Evolutionary conservation across 768 basidiomycete genomes (phyloP).

Genomic region (Lactarius indigo): DNA sequence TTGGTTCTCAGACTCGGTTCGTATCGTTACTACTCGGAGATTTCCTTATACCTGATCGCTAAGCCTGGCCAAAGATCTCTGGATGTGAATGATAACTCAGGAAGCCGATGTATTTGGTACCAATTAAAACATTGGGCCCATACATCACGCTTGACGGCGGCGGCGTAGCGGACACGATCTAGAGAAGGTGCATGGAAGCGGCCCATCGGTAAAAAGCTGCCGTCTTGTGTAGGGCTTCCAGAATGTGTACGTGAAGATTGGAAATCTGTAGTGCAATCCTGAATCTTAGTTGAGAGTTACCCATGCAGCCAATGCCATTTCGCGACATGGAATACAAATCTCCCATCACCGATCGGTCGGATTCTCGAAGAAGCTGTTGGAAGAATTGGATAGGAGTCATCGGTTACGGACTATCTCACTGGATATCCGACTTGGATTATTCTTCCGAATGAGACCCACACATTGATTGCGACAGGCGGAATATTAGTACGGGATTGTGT

Average conservation of each 20-base stretch:
- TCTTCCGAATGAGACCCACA: background rate
- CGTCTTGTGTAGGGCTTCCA: background rate
- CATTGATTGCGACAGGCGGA: background rate
- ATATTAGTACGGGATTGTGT: slow-evolving; percentile 1
- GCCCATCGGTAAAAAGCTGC: background rate
- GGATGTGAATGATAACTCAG: background rate
- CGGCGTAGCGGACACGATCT: slow-evolving; percentile 1
- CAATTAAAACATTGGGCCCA: background rate
- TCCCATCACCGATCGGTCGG: slow-evolving; percentile 24
- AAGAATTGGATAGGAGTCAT: slow-evolving; percentile 14
- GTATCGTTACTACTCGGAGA: background rate
- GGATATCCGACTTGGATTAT: background rate
- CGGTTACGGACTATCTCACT: slow-evolving; percentile 4
- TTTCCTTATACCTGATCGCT: background rate
- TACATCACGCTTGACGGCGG: background rate
- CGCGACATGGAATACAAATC: slow-evolving; percentile 2
- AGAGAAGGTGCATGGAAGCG: background rate
- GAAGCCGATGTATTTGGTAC: background rate
- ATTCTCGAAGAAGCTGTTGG: slow-evolving; percentile 9
- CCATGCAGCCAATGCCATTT: background rate
- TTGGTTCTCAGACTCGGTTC: background rate
- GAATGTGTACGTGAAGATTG: background rate
- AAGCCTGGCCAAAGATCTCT: background rate
- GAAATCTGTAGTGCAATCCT: background rate
- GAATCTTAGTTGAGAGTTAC: background rate